Conservation (phyloP, 192 early-diverging fungal genomes). For the Jimgerdemannia lactiflua region DNA sequence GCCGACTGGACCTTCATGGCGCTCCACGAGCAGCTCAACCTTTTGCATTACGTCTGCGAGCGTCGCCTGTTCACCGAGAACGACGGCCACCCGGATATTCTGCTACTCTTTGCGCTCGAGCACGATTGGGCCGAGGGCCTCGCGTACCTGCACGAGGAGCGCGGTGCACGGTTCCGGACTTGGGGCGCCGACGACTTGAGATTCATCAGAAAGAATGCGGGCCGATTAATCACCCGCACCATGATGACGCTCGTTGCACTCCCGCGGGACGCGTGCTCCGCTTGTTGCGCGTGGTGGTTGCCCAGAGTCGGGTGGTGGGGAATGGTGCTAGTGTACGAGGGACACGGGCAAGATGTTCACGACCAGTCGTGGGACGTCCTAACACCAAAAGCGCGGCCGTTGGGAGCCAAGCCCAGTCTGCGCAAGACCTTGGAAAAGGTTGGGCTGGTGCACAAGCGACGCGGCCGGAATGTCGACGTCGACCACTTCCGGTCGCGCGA, state of each 20-base stretch:
- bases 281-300: not conserved
- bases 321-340: not conserved
- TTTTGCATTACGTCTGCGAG: not conserved
- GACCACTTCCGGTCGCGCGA: too few relatives aligned
- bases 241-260: not conserved
- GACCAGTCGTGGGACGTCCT: too few relatives aligned
- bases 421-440: too few relatives aligned
- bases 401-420: too few relatives aligned
- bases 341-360: too few relatives aligned
- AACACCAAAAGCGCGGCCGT: too few relatives aligned
- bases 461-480: too few relatives aligned
- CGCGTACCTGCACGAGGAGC: not conserved
- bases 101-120: not conserved
- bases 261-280: not conserved
- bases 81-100: not conserved
- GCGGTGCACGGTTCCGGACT: not conserved
- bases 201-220: not conserved
- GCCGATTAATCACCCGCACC: not conserved
- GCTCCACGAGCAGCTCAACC: not conserved
- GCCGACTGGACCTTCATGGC: not conserved
- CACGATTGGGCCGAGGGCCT: not conserved
- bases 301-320: not conserved
- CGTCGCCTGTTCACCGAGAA: not conserved
- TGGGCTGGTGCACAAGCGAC: too few relatives aligned
- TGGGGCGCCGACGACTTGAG: not conserved